Conservation (phyloP, 2,329 filamentous ascomycete genomes). For the Diaporthe eres region DNA sequence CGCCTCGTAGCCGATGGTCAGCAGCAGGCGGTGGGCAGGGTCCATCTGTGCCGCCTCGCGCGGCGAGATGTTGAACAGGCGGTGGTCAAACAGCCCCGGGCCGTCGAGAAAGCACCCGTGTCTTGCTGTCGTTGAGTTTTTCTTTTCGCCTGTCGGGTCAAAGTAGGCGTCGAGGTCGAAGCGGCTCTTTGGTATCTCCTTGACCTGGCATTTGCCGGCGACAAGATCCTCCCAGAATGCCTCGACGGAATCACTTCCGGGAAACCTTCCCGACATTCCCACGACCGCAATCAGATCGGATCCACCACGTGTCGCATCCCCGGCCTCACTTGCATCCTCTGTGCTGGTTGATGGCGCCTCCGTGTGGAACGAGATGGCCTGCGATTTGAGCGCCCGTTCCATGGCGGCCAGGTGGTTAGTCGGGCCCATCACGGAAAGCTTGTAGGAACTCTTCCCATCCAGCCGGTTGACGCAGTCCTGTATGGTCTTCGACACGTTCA, state of each 20-base stretch:
- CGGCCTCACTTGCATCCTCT: background rate
- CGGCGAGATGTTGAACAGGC: constrained; percentile 23
- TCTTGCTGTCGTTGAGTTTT: constrained; percentile 55
- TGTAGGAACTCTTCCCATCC: background rate
- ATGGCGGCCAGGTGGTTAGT: background rate
- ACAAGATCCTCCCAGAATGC: background rate
- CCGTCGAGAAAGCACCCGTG: background rate
- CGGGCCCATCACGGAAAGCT: background rate
- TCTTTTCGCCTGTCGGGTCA: constrained; percentile 3
- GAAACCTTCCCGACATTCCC: constrained; percentile 14
- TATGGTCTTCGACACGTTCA: background rate
- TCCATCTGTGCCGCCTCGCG: constrained; percentile 18
- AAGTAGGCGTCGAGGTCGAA: constrained; percentile 8
- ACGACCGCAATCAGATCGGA: constrained; percentile 14
- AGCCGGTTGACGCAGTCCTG: background rate
- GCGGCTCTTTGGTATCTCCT: constrained; percentile 8
- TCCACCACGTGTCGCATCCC: background rate
- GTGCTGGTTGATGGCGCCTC: background rate
- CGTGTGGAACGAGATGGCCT: background rate
- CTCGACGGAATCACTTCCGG: background rate
- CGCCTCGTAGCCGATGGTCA: constrained; percentile 28
- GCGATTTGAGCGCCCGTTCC: background rate
- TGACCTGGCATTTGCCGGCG: background rate
- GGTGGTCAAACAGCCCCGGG: constrained; percentile 17
- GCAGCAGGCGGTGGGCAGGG: constrained; percentile 12